Evolutionary conservation across 306 rosid species (phyloP), one percentile per base, ranked within the genome.

Genomic region (Lablab purpureus): DNA sequence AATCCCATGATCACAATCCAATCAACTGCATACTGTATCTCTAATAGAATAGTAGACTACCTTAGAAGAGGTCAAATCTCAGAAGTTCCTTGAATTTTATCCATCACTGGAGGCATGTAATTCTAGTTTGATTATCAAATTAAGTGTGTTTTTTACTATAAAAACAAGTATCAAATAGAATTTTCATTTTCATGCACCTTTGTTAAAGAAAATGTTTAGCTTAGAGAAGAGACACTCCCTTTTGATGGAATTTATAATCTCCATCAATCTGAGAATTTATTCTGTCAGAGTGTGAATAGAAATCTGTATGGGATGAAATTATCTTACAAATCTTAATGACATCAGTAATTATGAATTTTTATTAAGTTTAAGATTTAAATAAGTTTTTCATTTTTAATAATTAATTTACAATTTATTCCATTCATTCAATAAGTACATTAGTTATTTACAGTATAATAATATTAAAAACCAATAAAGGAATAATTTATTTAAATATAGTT

Each of bases 1-100:
- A 93, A 93, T 80, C 98, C 97, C 41, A 90, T 93, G 95, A 90
- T 93, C 68, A 93, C 97, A 36, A 82, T 93, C 43, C 91, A 91
- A 47, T 87, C 98, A 50, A 88, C 85, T 67, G 93, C 95, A 3
- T 91, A 86, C 46, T 90, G 80, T 11, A 58, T 83, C 52, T 78
- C 86, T 47, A 78, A 49, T 67, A 78, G 86, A 59, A 40, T 83
- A 18, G 13, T 58, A 0, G 68, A 67, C 73, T 67, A 46, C 74
- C 83, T 83, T 55, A 18, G 18, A 34, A 73, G 17, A 45, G 55
- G 2, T 13, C 4, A 34, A 77, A 12, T 63, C 28, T 25, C 11
- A 50, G 0, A 71, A 58, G 49, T 8, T 50, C 1, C 1, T 66
- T 74, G 64, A 30, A 41, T 51, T 50, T 72, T 36, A 3, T 45